phyloP scores from a whole-genome alignment of 768 basidiomycete genomes.

The Tulasnella sp. region DNA sequence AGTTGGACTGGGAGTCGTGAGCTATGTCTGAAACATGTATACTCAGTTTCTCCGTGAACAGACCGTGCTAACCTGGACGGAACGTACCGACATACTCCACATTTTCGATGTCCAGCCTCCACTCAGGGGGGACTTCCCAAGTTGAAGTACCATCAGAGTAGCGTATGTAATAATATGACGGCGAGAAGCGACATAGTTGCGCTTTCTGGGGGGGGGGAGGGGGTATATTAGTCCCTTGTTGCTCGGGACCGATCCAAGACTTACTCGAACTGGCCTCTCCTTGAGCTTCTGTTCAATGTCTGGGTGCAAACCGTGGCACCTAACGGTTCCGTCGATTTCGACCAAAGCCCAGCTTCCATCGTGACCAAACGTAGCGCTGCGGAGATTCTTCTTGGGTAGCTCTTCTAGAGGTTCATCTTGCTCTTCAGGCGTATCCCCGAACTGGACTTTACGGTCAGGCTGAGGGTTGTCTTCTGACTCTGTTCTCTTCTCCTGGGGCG shows the following conservation, averaged over 20 bases:
- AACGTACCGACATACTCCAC: background rate
- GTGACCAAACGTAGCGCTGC: background rate
- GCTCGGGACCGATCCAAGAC: background rate
- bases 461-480: background rate
- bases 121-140: background rate
- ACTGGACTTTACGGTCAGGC: background rate
- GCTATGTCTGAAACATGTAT: background rate
- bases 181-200: background rate
- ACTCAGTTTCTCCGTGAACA: background rate
- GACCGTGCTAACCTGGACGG: background rate
- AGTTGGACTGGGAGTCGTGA: background rate
- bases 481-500: background rate
- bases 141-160: background rate
- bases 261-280: slow-evolving; percentile 11
- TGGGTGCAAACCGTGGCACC: background rate
- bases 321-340: background rate
- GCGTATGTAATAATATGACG: background rate
- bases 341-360: slow-evolving; percentile 11
- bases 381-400: background rate
- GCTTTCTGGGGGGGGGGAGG: background rate
- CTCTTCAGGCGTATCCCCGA: background rate
- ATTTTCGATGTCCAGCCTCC: background rate
- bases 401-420: background rate
- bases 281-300: slow-evolving; percentile 6
- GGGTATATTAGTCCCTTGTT: background rate